These are phyloP conservation scores for Neospermospora avenae DNA, from an alignment of 2,329 filamentous ascomycete genomes.

Conservation along the genomic window DNA sequence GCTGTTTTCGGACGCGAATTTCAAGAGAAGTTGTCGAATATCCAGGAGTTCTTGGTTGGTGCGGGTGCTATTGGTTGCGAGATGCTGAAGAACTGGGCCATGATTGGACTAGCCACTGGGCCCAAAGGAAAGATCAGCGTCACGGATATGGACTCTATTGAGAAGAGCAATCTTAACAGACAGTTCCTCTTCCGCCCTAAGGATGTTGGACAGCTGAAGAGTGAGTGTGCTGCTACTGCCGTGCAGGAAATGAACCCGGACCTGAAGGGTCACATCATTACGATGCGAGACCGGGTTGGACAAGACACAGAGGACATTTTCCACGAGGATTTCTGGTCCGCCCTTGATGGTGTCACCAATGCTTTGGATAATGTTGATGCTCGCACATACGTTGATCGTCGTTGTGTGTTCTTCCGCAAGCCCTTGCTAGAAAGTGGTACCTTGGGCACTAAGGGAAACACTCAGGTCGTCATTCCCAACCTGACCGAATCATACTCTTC, in stretches of 20 bases:
- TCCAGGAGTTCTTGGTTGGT: constrained; percentile 91
- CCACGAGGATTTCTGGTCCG: constrained; percentile 87
- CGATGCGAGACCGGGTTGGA: constrained; percentile 85
- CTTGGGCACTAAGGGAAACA: constrained; percentile 98
- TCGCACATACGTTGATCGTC: constrained; percentile 90
- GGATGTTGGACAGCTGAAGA: constrained; percentile 96
- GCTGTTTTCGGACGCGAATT: constrained; percentile 92
- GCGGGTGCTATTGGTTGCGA: constrained; percentile 97
- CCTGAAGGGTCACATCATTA: constrained; percentile 77
- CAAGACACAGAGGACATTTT: constrained; percentile 91
- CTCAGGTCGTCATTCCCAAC: constrained; percentile 86
- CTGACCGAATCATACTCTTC: constrained; percentile 96
- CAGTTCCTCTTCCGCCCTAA: constrained; percentile 94
- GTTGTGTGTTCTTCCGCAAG: constrained; percentile 98
- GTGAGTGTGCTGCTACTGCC: constrained; percentile 85
- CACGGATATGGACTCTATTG: constrained; percentile 97
- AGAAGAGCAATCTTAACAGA: constrained; percentile 97
- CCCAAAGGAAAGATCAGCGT: constrained; percentile 86
- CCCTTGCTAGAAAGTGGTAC: constrained; percentile 94
- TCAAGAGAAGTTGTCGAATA: constrained; percentile 88
- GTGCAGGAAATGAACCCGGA: constrained; percentile 96
- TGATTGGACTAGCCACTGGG: constrained; percentile 91
- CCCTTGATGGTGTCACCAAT: constrained; percentile 89
- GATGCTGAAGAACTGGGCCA: constrained; percentile 99
- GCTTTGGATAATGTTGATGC: constrained; percentile 97